Conservation (phyloP, 371 early-diverging fungal species). For the Mucor mucedo region DNA sequence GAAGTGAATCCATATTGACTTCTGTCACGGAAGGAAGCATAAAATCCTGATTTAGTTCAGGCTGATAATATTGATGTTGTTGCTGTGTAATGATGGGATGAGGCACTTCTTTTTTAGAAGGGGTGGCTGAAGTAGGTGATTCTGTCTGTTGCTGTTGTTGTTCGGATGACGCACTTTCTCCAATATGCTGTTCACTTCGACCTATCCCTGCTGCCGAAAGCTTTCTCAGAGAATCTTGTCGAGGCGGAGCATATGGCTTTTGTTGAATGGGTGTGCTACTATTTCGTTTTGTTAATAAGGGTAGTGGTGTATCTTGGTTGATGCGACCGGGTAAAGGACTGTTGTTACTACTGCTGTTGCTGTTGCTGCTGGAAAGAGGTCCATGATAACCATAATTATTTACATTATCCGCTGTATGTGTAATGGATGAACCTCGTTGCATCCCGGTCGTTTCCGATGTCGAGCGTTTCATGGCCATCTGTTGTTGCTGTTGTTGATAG, state of each 20-base stretch:
- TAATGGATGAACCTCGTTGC: slow-evolving; percentile 16
- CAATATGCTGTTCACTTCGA: not conserved
- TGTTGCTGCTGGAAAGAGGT: not conserved
- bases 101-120: not conserved
- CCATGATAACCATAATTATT: not conserved
- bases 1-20: slow-evolving; percentile 1
- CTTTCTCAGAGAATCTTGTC: slow-evolving; percentile 21
- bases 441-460: slow-evolving; percentile 12
- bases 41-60: slow-evolving; percentile 6
- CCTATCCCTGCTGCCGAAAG: not conserved
- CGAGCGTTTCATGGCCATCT: slow-evolving; percentile 5
- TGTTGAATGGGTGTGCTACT: slow-evolving; percentile 3
- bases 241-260: slow-evolving; percentile 12
- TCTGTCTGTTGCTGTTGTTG: not conserved
- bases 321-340: slow-evolving; percentile 1
- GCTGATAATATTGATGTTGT: slow-evolving; percentile 11
- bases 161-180: too few relatives aligned
- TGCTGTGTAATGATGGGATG: not conserved
- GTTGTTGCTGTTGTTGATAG: slow-evolving; percentile 15
- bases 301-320: not conserved
- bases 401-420: not conserved
- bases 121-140: not conserved
- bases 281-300: not conserved
- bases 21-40: slow-evolving; percentile 4
- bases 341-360: not conserved